phyloP scores from a whole-genome alignment of 129 eudicot species.

The Daucus carota region DNA sequence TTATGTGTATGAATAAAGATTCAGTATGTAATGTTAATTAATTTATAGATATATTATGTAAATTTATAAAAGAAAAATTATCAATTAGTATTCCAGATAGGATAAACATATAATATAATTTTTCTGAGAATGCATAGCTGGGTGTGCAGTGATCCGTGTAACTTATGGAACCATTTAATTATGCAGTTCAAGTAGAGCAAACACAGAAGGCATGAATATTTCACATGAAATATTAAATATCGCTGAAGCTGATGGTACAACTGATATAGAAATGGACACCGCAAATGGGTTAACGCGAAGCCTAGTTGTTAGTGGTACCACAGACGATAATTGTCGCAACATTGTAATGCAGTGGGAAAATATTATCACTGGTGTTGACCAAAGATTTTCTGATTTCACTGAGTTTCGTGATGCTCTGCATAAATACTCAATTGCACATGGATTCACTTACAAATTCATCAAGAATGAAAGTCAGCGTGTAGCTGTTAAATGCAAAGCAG shows the following conservation, averaged over 20 bases:
- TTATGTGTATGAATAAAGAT: neutral
- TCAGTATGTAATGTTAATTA: neutral
- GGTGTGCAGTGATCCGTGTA: neutral
- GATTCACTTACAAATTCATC: slow-evolving; percentile 17
- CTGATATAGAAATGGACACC: slow-evolving; percentile 8
- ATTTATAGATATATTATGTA: neutral
- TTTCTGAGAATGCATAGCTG: neutral
- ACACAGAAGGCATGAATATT: neutral
- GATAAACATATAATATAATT: neutral
- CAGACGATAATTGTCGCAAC: slow-evolving; percentile 5
- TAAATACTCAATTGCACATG: slow-evolving; percentile 23
- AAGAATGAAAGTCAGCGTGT: slow-evolving; percentile 25
- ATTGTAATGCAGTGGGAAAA: slow-evolving; percentile 19
- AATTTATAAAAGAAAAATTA: neutral
- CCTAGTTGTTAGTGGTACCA: neutral
- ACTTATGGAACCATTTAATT: slow-evolving; percentile 4
- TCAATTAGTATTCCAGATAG: neutral
- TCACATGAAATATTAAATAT: neutral
- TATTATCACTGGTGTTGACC: slow-evolving; percentile 17
- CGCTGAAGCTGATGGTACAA: slow-evolving; percentile 3
- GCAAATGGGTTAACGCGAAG: neutral
- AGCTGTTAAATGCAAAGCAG: slow-evolving; percentile 22
- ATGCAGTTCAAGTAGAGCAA: slow-evolving; percentile 13
- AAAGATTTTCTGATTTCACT: slow-evolving; percentile 14
- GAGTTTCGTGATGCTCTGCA: slow-evolving; percentile 22